These are phyloP conservation scores for Excoecaria cochinchinensis DNA, from an alignment of 345 rosid genomes.

Conservation along the genomic window DNA sequence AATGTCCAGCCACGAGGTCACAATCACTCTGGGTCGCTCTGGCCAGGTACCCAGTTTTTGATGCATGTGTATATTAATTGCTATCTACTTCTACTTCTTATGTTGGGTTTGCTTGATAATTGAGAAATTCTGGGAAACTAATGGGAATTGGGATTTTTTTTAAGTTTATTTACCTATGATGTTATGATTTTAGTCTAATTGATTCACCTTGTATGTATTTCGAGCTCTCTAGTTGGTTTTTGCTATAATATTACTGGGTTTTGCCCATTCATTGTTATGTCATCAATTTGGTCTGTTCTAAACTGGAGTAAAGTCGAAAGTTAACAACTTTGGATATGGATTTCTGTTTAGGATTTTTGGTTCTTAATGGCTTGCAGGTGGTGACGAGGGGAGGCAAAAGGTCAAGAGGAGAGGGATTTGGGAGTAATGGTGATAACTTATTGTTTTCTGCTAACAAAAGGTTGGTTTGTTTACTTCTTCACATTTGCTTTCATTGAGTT, in stretches of 20 bases:
- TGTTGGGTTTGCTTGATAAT: background rate
- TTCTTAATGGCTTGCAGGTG: constrained; percentile 20
- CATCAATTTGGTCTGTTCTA: background rate
- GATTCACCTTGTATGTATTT: background rate
- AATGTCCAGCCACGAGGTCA: constrained; percentile 36
- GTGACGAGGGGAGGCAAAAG: constrained; percentile 35
- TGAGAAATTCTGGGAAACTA: background rate
- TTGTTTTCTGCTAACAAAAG: constrained; percentile 27
- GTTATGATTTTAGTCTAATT: background rate
- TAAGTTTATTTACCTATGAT: background rate
- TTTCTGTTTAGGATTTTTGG: constrained; percentile 9
- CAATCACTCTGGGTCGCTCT: constrained; percentile 43
- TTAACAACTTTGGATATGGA: background rate
- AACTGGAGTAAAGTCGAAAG: background rate
- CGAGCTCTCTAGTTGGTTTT: background rate
- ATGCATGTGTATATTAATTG: background rate
- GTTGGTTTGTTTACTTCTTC: constrained; percentile 15
- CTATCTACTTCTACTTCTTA: background rate
- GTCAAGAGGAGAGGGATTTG: constrained; percentile 23
- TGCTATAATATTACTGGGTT: background rate
- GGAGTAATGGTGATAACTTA: constrained; percentile 15
- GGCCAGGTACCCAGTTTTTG: constrained; percentile 31
- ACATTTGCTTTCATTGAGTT: background rate
- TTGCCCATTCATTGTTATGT: background rate
- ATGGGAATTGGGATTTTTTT: background rate